A percentile compares a stretch with the other conserved stretches of the same genome.
These are phyloP conservation scores for Syncephalis plumigaleata DNA, from an alignment of 371 early-diverging fungal species.

Conservation along the genomic window DNA sequence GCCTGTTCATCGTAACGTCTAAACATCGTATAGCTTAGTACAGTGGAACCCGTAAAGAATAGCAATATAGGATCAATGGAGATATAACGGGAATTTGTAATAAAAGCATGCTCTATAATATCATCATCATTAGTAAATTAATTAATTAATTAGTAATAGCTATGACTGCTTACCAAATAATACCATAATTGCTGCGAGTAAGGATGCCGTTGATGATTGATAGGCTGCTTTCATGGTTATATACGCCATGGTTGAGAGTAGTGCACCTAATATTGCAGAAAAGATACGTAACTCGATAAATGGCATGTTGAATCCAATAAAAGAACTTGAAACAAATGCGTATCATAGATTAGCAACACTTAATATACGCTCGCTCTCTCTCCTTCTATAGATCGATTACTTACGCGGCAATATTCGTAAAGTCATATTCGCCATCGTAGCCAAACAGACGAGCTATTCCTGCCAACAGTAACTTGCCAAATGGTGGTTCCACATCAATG, in stretches of 20 bases:
- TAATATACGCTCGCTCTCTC: too few species aligned
- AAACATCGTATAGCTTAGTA: conserved; percentile 64
- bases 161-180: conserved; percentile 40
- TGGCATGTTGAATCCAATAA: conserved; percentile 47
- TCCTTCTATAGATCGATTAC: conserved; percentile 6
- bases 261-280: conserved; percentile 49
- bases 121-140: too few species aligned
- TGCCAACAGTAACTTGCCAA: conserved; percentile 92
- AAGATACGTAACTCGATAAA: conserved; percentile 68
- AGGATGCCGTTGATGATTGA: conserved; percentile 40
- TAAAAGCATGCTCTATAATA: conserved; percentile 74
- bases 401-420: conserved; percentile 67
- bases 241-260: conserved; percentile 66
- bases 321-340: conserved; percentile 15
- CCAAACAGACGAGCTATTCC: conserved; percentile 52
- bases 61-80: conserved; percentile 79
- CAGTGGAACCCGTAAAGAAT: conserved; percentile 57
- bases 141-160: conserved; percentile 24
- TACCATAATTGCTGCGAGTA: conserved; percentile 45
- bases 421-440: conserved; percentile 76
- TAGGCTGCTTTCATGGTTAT: conserved; percentile 61
- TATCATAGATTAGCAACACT: too few species aligned
- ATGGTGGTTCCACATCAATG: conserved; percentile 97
- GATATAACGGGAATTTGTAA: conserved; percentile 79
- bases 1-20: conserved; percentile 36